Percentiles rank a stretch among this genome's conserved stretches.
phyloP scores from a whole-genome alignment of 805 yeast genomes.

The Candida khao-thaluensis region DNA sequence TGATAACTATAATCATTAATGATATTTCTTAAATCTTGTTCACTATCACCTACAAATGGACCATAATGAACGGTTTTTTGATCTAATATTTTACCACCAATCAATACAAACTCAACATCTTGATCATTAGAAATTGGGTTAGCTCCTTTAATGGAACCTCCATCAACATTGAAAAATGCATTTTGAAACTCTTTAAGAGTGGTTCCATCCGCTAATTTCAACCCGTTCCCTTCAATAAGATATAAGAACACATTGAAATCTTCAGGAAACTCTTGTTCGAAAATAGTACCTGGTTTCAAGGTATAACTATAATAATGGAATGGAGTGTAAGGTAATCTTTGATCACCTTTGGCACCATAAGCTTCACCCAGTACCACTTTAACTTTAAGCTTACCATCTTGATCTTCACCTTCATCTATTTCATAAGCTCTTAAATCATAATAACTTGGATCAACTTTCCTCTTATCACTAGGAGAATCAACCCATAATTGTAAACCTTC shows the following conservation, averaged over 20 bases:
- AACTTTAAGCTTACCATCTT: conserved; percentile 59
- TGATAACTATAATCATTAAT: conserved; percentile 70
- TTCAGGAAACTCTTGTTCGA: conserved; percentile 56
- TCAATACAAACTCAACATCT: conserved; percentile 61
- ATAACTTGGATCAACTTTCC: conserved; percentile 69
- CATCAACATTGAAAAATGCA: conserved; percentile 68
- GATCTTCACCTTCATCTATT: conserved; percentile 66
- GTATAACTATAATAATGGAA: conserved; percentile 68
- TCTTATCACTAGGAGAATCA: conserved; percentile 66
- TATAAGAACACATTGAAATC: conserved; percentile 72
- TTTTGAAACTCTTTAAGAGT: conserved; percentile 46
- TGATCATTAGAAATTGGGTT: conserved; percentile 40
- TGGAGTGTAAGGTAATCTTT: conserved; percentile 81
- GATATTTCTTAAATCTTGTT: conserved; percentile 65
- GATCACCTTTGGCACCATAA: conserved; percentile 70
- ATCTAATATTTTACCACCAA: conserved; percentile 72
- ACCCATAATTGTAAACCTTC: conserved; percentile 87
- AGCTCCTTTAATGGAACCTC: conserved; percentile 56
- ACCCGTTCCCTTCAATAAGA: conserved; percentile 55
- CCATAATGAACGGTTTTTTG: conserved; percentile 86
- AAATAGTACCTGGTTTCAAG: conserved; percentile 63
- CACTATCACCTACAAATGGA: conserved; percentile 80
- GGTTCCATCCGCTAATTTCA: conserved; percentile 46
- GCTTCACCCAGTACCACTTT: conserved; percentile 76
- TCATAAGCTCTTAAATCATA: conserved; percentile 71